Base-by-base conservation (phyloP, 1,284 basidiomycete genomes). In the Volvariella surrecta region DNA sequence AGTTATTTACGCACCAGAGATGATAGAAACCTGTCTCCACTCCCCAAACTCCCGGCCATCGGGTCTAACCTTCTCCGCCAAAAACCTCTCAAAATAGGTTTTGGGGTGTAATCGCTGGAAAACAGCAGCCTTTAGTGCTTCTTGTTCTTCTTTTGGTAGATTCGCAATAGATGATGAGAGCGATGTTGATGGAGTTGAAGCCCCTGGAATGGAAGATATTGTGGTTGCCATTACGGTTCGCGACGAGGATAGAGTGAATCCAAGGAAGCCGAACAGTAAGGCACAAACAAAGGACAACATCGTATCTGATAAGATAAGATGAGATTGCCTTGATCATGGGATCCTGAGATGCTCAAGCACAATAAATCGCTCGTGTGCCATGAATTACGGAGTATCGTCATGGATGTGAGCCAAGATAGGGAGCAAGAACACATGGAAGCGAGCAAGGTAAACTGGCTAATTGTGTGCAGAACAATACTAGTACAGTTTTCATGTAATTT, bases 31-130 rank as follows among this genome's bases (percentile, higher is more conserved):
- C 44, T 83, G 76, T 41, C 89, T 70, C 76, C 79, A 89, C 11
- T 66, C 73, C 21, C 64, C 61, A 18, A 74, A 57, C n/a, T 66
- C 64, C 16, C 89, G 68, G 7, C 87, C 88, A 58, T 93, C 89
- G 0, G 88, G 86, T 37, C 89, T 62, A 39, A 84, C 69, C 1
- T 75, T 69, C 54, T 89, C 79, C 4, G 72, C 66, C 16, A 92
- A 60, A 59, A 90, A 93, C 19, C 84, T 73, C 54, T 88, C 79
- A 38, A 92, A 74, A 59, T 92, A 93, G 17, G 79, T 73, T 35
- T 74, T 73, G 0, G 90, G 89, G 55, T 92, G 88, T 1, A 94
- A 70, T 3, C 88, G 78, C 57, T 89, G 82, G 63, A 89, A 93
- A 8, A 83, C 79, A 1, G 78, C 71, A 0, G 83, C 82, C 55